phyloP scores from a whole-genome alignment of 2,329 filamentous ascomycete genomes.

The Xylariaceae sp. region DNA sequence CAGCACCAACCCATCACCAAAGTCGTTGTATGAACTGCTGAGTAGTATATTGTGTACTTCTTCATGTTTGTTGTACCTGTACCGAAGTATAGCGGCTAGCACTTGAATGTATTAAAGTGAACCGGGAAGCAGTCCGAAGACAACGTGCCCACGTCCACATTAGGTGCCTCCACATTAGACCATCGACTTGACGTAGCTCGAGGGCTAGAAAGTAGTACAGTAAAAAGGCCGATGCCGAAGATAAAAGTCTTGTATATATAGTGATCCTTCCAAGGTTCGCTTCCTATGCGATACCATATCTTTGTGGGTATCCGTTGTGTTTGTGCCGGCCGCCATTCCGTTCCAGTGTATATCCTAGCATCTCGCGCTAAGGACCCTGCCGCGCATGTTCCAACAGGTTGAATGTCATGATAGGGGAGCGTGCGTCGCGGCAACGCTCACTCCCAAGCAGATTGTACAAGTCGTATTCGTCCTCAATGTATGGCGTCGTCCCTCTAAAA shows the following conservation, averaged over 20 bases:
- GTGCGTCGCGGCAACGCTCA: constrained; percentile 11
- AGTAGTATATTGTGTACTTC: constrained; percentile 5
- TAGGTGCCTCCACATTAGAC: constrained; percentile 14
- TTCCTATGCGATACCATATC: constrained; percentile 2
- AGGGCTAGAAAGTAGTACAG: constrained; percentile 7
- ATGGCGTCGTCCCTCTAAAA: constrained; percentile 27
- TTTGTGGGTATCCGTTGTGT: background rate
- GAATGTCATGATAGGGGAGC: constrained; percentile 22
- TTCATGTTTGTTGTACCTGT: constrained; percentile 16
- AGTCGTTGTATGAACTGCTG: background rate
- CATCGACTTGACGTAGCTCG: constrained; percentile 5
- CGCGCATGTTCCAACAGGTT: constrained; percentile 21
- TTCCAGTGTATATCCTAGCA: background rate
- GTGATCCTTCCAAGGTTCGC: constrained; percentile 8
- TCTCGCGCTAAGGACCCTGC: background rate
- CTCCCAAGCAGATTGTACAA: constrained; percentile 20
- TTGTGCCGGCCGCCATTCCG: background rate
- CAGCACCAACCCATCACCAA: background rate
- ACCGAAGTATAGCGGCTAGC: constrained; percentile 5
- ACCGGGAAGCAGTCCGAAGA: constrained; percentile 2
- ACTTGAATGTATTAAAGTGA: constrained; percentile 1
- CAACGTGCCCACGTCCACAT: constrained; percentile 10
- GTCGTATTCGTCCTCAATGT: constrained; percentile 23
- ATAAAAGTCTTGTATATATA: constrained; percentile 1
- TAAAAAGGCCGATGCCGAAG: constrained; percentile 10